A percentile compares a stretch with the other conserved stretches of the same genome.
Evolutionary conservation across 2,329 filamentous ascomycete genomes (phyloP).

Genomic region (Calonectria naviculata): DNA sequence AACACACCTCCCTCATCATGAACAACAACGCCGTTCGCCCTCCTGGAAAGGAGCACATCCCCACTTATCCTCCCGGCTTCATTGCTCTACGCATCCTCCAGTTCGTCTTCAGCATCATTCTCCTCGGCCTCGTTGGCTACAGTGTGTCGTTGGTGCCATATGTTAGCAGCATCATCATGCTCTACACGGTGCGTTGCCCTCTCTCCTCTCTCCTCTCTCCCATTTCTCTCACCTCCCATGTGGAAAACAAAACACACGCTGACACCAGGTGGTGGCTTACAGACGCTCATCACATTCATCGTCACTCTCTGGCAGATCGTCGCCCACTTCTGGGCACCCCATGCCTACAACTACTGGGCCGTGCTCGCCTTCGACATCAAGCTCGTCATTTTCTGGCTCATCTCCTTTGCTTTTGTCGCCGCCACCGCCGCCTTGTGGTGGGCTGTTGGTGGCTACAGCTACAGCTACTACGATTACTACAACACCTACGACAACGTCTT

Average conservation of each 20-base stretch:
- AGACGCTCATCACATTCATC: conserved; percentile 58
- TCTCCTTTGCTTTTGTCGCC: conserved; percentile 55
- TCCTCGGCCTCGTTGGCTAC: conserved; percentile 61
- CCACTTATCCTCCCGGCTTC: conserved; percentile 57
- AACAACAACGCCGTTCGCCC: not conserved
- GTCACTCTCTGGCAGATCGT: conserved; percentile 59
- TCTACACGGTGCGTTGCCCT: conserved; percentile 53
- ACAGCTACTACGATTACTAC: conserved; percentile 39
- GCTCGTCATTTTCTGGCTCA: conserved; percentile 64
- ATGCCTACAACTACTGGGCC: conserved; percentile 65
- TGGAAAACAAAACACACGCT: conserved; percentile 15
- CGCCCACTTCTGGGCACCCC: conserved; percentile 52
- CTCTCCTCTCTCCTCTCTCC: not conserved
- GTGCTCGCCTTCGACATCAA: conserved; percentile 62
- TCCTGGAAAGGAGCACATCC: conserved; percentile 40
- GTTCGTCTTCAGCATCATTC: conserved; percentile 56
- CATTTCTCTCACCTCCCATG: no score
- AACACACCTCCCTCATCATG: not conserved
- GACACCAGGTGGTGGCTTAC: not conserved
- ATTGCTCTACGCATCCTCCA: conserved; percentile 57
- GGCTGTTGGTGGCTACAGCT: conserved; percentile 32
- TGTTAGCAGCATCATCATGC: conserved; percentile 46
- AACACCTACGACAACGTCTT: conserved; percentile 38
- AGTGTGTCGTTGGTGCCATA: conserved; percentile 49
- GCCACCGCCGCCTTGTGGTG: conserved; percentile 41